phyloP scores from a whole-genome alignment of 257 asterid genomes.

The Solanum gracilifrons region DNA sequence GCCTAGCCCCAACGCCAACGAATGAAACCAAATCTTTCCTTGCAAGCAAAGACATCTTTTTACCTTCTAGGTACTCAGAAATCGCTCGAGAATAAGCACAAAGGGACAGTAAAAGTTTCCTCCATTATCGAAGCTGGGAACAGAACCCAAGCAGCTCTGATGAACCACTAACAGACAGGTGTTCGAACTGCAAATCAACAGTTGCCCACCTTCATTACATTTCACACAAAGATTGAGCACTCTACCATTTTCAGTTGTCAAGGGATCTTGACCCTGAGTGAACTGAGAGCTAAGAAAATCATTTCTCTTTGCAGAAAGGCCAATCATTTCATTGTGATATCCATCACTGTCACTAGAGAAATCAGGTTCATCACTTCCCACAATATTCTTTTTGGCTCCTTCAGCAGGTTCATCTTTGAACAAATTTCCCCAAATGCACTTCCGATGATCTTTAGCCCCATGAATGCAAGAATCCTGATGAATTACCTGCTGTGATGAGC shows the following conservation, averaged over 20 bases:
- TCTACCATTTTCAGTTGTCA: constrained; percentile 22
- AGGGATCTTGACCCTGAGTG: constrained; percentile 41
- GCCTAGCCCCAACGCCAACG: constrained; percentile 13
- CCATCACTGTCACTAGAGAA: constrained; percentile 24
- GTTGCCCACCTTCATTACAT: constrained; percentile 34
- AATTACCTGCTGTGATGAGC: background rate
- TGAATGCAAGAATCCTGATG: background rate
- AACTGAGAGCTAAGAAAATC: constrained; percentile 39
- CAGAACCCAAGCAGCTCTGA: constrained; percentile 48
- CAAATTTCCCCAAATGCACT: background rate
- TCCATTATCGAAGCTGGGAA: constrained; percentile 21
- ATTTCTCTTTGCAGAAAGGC: constrained; percentile 27
- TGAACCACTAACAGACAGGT: constrained; percentile 48
- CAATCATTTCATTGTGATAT: constrained; percentile 25
- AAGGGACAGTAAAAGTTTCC: constrained; percentile 51
- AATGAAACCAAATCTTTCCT: constrained; percentile 41
- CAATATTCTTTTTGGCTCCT: constrained; percentile 10
- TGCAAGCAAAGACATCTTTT: constrained; percentile 28
- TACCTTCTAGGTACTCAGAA: constrained; percentile 28
- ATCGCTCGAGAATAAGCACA: constrained; percentile 64
- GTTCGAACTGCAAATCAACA: constrained; percentile 35
- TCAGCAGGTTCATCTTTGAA: background rate
- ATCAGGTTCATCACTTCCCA: constrained; percentile 6
- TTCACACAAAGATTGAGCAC: constrained; percentile 36
- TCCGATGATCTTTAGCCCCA: constrained; percentile 1